phyloP scores from a whole-genome alignment of 805 yeast genomes.

The Metschnikowia anglica region DNA sequence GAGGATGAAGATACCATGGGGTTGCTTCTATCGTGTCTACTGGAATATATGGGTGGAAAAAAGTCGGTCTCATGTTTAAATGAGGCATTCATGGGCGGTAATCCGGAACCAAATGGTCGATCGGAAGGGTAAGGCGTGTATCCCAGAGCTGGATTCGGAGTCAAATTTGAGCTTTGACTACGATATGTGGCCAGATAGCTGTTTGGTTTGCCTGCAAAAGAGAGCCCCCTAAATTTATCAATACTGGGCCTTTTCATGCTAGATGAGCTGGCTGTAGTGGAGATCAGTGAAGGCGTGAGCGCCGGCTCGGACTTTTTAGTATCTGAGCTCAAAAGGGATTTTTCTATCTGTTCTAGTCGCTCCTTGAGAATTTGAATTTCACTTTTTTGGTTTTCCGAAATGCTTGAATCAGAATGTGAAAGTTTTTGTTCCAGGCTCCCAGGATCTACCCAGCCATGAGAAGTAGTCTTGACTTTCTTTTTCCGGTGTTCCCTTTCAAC shows the following conservation, averaged over 20 bases:
- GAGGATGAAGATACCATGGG: background rate
- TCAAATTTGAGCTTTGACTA: background rate
- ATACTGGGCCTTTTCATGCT: background rate
- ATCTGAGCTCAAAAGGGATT: slow-evolving; percentile 11
- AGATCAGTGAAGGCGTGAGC: background rate
- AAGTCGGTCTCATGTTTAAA: slow-evolving; percentile 2
- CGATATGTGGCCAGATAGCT: background rate
- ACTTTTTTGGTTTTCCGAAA: slow-evolving; percentile 8
- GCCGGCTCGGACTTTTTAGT: background rate
- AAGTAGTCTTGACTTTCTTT: background rate
- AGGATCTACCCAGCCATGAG: background rate
- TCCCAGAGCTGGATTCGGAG: background rate
- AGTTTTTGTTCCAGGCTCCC: background rate
- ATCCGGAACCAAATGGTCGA: background rate
- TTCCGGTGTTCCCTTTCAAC: background rate
- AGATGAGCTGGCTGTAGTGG: background rate
- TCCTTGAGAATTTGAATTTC: slow-evolving; percentile 21
- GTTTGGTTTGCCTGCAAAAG: background rate
- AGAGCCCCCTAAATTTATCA: background rate
- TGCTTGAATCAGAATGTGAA: background rate
- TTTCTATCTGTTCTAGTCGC: slow-evolving; percentile 18
- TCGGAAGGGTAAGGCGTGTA: background rate
- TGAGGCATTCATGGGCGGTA: slow-evolving; percentile 8
- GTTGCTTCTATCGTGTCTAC: background rate
- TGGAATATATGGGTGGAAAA: background rate